These are phyloP conservation scores for Blepharisma undulans DNA, from an alignment of 169 alveolate genomes.

Conservation along the genomic window DNA sequence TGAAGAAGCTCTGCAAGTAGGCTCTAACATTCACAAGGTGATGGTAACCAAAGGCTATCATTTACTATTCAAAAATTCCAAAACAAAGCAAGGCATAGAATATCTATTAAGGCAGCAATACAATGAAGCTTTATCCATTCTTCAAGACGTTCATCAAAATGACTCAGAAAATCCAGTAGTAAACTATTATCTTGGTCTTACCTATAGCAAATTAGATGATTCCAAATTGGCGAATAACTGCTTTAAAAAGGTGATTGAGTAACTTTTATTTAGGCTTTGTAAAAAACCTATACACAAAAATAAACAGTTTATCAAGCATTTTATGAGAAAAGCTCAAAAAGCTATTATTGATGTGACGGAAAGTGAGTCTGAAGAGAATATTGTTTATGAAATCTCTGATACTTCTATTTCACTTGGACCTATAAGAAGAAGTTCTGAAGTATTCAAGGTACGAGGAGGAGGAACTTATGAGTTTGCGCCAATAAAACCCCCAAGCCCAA, in stretches of 20 bases:
- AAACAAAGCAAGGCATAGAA: conserved; percentile 40
- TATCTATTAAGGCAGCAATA: conserved; percentile 27
- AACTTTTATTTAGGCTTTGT: conserved; percentile 2
- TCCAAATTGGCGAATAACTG: neutral
- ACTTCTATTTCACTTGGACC: neutral
- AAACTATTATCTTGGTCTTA: conserved; percentile 35
- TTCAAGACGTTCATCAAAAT: neutral
- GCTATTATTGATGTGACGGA: neutral
- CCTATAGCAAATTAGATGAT: neutral
- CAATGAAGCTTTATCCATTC: neutral
- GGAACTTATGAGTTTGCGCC: neutral
- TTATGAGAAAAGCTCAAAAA: neutral
- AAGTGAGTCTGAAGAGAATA: neutral
- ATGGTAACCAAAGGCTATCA: conserved; percentile 41
- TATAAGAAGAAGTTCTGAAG: neutral
- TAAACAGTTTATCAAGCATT: conserved; percentile 23
- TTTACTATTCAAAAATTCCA: conserved; percentile 35
- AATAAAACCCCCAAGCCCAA: neutral
- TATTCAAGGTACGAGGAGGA: conserved; percentile 9
- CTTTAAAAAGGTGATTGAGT: conserved; percentile 21
- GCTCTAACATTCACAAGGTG: conserved; percentile 39
- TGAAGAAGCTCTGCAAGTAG: conserved; percentile 45
- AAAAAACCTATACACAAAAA: neutral
- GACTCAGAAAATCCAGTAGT: conserved; percentile 38
- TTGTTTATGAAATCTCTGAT: conserved; percentile 10